Evolutionary conservation across 2,329 filamentous ascomycete species (phyloP), one percentile per base, ranked within the genome.

Genomic region (Paraphaeosphaeria sporulosa): DNA sequence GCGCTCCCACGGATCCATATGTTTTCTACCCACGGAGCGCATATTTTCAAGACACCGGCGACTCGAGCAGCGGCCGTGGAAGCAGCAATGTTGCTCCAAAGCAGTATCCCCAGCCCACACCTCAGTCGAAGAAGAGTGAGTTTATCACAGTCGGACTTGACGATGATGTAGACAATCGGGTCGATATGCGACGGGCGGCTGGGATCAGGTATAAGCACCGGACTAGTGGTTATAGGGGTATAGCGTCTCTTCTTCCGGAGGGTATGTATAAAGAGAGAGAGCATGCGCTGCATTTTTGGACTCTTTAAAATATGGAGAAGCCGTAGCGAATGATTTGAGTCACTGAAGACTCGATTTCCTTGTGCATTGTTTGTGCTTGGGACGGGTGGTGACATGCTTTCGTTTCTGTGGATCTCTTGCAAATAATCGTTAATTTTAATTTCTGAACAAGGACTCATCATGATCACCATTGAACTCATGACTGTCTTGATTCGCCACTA

Each of bases 171-270:
- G 21, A 27, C 3, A 6, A 27, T 27, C 25, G 6, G 25, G 25
- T 27, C 6, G 25, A 5, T 19, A 15, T 5, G 54, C 15, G 34
- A 19, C n/a, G 30, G 17, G 46, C 17, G 17, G 23, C 27, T 2
- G 27, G 32, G 32, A 13, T 19, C 19, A 38, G 34, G 17, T 12
- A 56, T 6, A 48, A 40, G 44, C 44, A 21, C 27, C 21, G 54
- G 19, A 27, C 54, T 9, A 44, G 46, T 27, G 54, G 43, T 17
- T 49, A 56, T 21, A 44, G 54, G 6, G 36, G 43, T 43, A 34
- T 56, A 30, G 21, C 43, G 8, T 27, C 53, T 19, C 9, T 48
- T 1, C 2, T 32, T 1, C 23, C 50, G 2, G 6, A 6, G 21
- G 25, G 38, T 43, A 43, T 43, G 50, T 15, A 53, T 7, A 13